Evolutionary conservation across 495 filamentous ascomycete genomes (phyloP).

Genomic region (Parathielavia appendiculata): DNA sequence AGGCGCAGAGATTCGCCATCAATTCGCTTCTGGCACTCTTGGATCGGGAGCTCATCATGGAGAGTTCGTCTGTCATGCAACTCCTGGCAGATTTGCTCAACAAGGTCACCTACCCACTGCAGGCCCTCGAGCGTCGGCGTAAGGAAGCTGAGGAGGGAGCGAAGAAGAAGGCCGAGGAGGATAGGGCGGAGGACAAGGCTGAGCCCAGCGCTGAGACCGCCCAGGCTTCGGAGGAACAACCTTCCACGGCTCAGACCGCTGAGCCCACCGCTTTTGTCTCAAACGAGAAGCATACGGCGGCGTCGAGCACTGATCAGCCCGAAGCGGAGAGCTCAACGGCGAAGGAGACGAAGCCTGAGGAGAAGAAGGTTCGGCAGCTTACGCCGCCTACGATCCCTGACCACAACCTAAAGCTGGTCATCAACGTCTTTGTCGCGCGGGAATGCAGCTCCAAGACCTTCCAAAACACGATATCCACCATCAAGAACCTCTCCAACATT

Average conservation of each 20-base stretch:
- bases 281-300: constrained; percentile 23
- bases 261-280: constrained; percentile 16
- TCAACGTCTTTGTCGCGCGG: constrained; percentile 90
- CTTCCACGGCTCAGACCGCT: constrained; percentile 24
- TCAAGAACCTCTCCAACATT: constrained; percentile 93
- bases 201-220: constrained; percentile 19
- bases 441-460: constrained; percentile 97
- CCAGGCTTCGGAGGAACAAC: constrained; percentile 23
- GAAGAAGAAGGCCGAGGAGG: constrained; percentile 49
- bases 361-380: constrained; percentile 68
- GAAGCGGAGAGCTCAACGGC: constrained; percentile 42
- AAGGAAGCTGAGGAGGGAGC: constrained; percentile 61
- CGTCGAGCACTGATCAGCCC: constrained; percentile 24
- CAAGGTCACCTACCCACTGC: constrained; percentile 82
- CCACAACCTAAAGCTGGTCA: constrained; percentile 82
- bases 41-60: constrained; percentile 87
- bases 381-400: constrained; percentile 85
- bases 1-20: constrained; percentile 80
- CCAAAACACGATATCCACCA: constrained; percentile 90
- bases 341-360: constrained; percentile 49
- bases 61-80: constrained; percentile 94
- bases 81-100: constrained; percentile 79
- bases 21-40: constrained; percentile 85
- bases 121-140: constrained; percentile 74
- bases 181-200: constrained; percentile 27